Conservation (phyloP, 805 yeast genomes). For the Candida methanosorbosa region DNA sequence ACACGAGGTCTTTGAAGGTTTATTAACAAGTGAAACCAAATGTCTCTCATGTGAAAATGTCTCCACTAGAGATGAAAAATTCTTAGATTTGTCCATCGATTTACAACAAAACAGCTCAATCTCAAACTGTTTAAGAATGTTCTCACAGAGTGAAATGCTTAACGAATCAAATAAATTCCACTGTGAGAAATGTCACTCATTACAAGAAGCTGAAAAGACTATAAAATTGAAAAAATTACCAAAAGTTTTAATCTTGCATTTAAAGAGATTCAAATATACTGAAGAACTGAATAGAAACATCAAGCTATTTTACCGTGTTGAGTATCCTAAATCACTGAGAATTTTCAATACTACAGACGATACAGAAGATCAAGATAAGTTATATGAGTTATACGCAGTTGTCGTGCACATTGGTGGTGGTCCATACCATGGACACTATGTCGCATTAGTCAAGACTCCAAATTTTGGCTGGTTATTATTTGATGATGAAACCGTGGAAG, state of each 20-base stretch:
- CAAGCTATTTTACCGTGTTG: constrained; percentile 78
- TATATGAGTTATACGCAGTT: constrained; percentile 76
- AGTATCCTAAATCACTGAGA: constrained; percentile 66
- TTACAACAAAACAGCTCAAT: constrained; percentile 67
- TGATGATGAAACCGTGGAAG: constrained; percentile 93
- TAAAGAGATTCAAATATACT: constrained; percentile 87
- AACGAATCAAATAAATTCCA: constrained; percentile 85
- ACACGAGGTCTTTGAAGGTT: constrained; percentile 74
- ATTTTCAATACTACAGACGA: constrained; percentile 62
- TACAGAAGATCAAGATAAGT: constrained; percentile 39
- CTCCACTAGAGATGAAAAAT: constrained; percentile 76
- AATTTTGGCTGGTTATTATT: constrained; percentile 82
- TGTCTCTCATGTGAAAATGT: constrained; percentile 84
- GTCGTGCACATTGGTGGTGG: constrained; percentile 97
- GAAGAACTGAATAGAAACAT: constrained; percentile 75
- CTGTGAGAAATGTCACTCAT: constrained; percentile 82
- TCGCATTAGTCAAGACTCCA: constrained; percentile 72
- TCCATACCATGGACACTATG: constrained; percentile 96
- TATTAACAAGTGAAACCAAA: constrained; percentile 76
- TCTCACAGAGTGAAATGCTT: constrained; percentile 78
- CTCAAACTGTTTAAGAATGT: constrained; percentile 71
- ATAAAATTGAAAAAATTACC: constrained; percentile 77
- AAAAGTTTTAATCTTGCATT: constrained; percentile 68
- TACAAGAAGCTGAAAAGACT: constrained; percentile 90
- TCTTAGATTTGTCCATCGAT: constrained; percentile 81